Percentiles rank a stretch among this genome's conserved stretches.
Conservation (phyloP, 768 basidiomycete genomes). For the Butyriboletus loyo region DNA sequence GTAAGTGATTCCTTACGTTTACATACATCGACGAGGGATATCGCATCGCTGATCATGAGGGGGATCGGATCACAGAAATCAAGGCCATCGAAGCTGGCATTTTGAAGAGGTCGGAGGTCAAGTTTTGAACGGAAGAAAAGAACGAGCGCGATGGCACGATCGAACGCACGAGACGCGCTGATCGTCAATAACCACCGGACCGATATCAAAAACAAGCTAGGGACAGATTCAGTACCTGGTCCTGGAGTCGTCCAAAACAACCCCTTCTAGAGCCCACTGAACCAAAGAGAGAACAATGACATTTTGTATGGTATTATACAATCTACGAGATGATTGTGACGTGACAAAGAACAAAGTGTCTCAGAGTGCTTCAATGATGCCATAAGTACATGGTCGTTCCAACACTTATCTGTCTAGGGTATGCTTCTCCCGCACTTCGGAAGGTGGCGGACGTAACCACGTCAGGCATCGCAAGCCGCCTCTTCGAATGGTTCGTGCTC, state of each 20-base stretch:
- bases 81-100: constrained; percentile 31
- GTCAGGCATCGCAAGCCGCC: constrained; percentile 11
- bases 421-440: constrained; percentile 12
- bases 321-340: background rate
- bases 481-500: constrained; percentile 5
- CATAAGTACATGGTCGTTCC: background rate
- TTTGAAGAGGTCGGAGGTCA: constrained; percentile 18
- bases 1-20: constrained; percentile 21
- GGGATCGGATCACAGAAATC: constrained; percentile 21
- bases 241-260: background rate
- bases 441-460: constrained; percentile 9
- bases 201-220: background rate
- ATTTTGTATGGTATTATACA: constrained; percentile 5
- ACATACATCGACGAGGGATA: background rate
- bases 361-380: background rate
- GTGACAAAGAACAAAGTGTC: background rate
- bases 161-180: background rate
- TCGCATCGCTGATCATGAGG: constrained; percentile 1
- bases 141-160: background rate
- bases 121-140: constrained; percentile 12
- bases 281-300: background rate
- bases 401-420: background rate
- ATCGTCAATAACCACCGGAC: background rate
- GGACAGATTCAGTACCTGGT: background rate
- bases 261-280: background rate